A percentile compares a stretch with the other conserved stretches of the same genome.
These are phyloP conservation scores for Cyclotella cryptica DNA, from an alignment of 108 stramenopile genomes.

Conservation along the genomic window DNA sequence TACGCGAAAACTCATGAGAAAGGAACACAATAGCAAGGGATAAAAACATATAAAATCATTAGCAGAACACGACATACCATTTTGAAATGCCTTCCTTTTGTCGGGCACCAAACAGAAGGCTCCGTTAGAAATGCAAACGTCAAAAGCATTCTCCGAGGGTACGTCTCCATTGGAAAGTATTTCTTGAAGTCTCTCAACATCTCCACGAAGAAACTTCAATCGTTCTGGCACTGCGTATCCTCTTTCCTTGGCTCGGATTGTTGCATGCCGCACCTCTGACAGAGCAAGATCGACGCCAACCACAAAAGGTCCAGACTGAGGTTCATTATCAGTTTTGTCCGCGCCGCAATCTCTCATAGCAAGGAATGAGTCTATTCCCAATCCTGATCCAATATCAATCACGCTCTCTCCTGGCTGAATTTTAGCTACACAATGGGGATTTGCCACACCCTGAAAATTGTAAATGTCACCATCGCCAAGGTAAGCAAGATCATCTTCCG, in stretches of 20 bases:
- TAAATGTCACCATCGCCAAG: constrained; percentile 68
- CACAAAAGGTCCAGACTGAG: constrained; percentile 54
- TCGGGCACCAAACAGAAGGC: constrained; percentile 54
- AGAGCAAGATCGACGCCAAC: constrained; percentile 75
- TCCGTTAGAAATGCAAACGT: constrained; percentile 56
- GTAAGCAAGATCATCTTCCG: constrained; percentile 60
- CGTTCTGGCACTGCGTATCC: constrained; percentile 34
- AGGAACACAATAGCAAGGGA: not conserved
- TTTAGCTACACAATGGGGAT: constrained; percentile 71
- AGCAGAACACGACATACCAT: too few relatives aligned
- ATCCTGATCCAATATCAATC: constrained; percentile 75
- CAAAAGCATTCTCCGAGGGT: constrained; percentile 25
- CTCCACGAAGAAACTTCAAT: constrained; percentile 43
- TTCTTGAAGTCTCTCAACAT: constrained; percentile 39
- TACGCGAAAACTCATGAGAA: too few relatives aligned
- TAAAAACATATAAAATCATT: not conserved
- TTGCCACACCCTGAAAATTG: constrained; percentile 87
- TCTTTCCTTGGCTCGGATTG: constrained; percentile 48
- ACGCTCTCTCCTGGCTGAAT: constrained; percentile 70
- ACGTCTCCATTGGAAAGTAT: constrained; percentile 13
- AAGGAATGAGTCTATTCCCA: constrained; percentile 80
- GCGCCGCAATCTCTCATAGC: constrained; percentile 53
- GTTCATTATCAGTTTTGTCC: not conserved
- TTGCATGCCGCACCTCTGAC: constrained; percentile 68
- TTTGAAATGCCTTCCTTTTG: constrained; percentile 46